These are phyloP conservation scores for Plasmopara viticola DNA, from an alignment of 352 stramenopile species.

Conservation along the genomic window DNA sequence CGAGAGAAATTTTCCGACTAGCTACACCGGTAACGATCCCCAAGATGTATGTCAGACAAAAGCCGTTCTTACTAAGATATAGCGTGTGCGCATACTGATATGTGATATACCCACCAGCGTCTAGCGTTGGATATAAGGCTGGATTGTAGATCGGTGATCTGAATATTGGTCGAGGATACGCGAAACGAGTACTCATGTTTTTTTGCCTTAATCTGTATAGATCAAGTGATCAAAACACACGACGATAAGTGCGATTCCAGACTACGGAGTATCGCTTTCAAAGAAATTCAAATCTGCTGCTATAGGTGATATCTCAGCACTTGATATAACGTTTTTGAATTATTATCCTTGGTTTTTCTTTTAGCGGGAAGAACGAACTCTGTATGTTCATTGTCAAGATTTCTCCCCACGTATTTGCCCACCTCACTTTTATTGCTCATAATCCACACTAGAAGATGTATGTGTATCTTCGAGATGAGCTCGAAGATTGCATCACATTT, in stretches of 20 bases:
- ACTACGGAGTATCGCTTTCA: background rate
- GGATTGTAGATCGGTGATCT: slow-evolving; percentile 9
- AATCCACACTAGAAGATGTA: background rate
- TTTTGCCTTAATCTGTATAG: slow-evolving; percentile 2
- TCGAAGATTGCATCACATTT: background rate
- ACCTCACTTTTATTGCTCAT: background rate
- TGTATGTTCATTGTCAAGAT: background rate
- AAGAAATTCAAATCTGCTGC: background rate
- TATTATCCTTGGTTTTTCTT: background rate
- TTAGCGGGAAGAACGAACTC: background rate
- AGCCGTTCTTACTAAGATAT: slow-evolving; percentile 7
- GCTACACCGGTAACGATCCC: background rate
- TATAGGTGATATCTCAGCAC: background rate
- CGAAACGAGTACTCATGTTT: slow-evolving; percentile 2
- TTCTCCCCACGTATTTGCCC: background rate
- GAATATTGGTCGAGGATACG: slow-evolving; percentile 6
- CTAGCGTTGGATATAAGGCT: slow-evolving; percentile 6
- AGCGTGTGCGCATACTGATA: background rate
- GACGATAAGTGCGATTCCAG: slow-evolving; percentile 1
- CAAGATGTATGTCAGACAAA: slow-evolving; percentile 1
- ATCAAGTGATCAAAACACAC: background rate
- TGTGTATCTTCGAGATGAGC: background rate
- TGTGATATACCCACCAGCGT: background rate
- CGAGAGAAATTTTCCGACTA: no score
- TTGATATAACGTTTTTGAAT: background rate